phyloP scores from a whole-genome alignment of 768 basidiomycete species.

The Pulveroboletus sp. region DNA sequence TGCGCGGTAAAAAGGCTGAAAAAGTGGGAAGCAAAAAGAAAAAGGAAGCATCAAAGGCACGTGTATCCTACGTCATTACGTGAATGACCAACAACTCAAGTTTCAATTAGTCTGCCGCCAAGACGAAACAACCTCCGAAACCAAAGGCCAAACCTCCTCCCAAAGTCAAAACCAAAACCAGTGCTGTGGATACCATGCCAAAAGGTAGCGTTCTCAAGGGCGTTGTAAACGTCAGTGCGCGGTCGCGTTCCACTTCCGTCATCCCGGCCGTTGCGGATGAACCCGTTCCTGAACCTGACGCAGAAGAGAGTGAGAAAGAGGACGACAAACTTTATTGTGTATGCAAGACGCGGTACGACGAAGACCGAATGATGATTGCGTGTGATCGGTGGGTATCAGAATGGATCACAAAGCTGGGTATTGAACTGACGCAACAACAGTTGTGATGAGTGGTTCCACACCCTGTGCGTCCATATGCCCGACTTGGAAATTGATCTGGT shows the following conservation, averaged over 20 bases:
- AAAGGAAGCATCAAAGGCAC: constrained; percentile 26
- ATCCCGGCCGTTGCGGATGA: constrained; percentile 50
- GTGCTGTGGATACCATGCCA: constrained; percentile 6
- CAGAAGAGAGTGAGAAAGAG: constrained; percentile 40
- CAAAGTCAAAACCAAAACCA: constrained; percentile 28
- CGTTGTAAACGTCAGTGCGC: constrained; percentile 31
- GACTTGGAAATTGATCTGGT: constrained; percentile 83
- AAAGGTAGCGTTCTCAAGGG: constrained; percentile 21
- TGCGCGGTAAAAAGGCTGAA: constrained; percentile 23
- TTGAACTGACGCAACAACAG: constrained; percentile 34
- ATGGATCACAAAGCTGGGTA: neutral
- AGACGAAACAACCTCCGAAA: constrained; percentile 31
- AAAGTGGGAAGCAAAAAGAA: constrained; percentile 36
- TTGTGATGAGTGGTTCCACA: constrained; percentile 95
- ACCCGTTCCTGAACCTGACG: constrained; percentile 45
- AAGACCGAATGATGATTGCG: constrained; percentile 87
- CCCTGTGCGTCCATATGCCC: constrained; percentile 75
- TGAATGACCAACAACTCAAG: neutral
- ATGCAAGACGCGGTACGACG: constrained; percentile 83
- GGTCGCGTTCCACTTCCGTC: constrained; percentile 69
- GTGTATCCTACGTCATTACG: neutral
- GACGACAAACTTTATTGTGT: constrained; percentile 77
- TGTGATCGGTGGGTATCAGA: constrained; percentile 70
- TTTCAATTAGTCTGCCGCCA: constrained; percentile 17
- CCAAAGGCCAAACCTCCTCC: constrained; percentile 29